phyloP scores from a whole-genome alignment of 140 eudicot species.

The Cichorium intybus region DNA sequence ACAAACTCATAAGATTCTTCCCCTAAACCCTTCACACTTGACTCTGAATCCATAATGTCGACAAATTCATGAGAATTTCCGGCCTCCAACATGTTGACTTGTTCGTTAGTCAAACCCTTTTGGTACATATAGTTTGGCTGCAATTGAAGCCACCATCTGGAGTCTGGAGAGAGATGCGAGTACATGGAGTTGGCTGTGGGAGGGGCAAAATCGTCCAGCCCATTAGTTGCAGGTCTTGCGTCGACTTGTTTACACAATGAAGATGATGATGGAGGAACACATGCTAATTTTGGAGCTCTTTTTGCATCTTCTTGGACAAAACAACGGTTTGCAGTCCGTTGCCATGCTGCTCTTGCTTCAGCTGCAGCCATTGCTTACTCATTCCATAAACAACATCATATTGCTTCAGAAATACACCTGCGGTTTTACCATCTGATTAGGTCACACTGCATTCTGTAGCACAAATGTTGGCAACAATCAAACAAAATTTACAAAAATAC shows the following conservation, averaged over 20 bases:
- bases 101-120: conserved; percentile 38
- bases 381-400: conserved; percentile 29
- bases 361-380: conserved; percentile 83
- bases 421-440: conserved; percentile 9
- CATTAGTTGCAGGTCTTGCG: conserved; percentile 43
- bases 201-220: conserved; percentile 44
- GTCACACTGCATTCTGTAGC: neutral
- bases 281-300: conserved; percentile 95
- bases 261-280: conserved; percentile 66
- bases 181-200: conserved; percentile 42
- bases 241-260: conserved; percentile 49
- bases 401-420: conserved; percentile 1
- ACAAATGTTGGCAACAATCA: neutral
- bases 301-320: conserved; percentile 98
- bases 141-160: conserved; percentile 84
- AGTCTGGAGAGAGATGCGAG: conserved; percentile 54
- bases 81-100: conserved; percentile 25
- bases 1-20: conserved; percentile 51
- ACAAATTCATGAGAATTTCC: conserved; percentile 35
- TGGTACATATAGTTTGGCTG: conserved; percentile 59
- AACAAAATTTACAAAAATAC: neutral
- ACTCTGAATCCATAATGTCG: conserved; percentile 35
- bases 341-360: conserved; percentile 98
- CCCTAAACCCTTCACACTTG: conserved; percentile 26
- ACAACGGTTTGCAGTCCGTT: conserved; percentile 88